A percentile compares a stretch with the other conserved stretches of the same genome.
Conservation (phyloP, 805 yeast genomes). For the Monosporozyma unispora region DNA sequence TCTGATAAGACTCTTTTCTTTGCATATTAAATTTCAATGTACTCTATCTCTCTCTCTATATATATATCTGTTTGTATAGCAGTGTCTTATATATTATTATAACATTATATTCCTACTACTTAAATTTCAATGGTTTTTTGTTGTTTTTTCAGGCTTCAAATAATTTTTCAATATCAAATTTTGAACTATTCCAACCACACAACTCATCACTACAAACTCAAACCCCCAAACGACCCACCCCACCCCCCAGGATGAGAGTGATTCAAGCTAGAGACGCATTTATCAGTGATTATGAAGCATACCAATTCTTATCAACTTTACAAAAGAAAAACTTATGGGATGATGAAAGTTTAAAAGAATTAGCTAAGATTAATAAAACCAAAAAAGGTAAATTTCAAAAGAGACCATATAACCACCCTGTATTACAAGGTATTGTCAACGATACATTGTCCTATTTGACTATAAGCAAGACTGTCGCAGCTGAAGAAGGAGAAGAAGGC, state of each 20-base stretch:
- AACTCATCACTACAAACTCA: neutral
- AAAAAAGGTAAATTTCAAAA: slow-evolving; percentile 7
- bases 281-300: slow-evolving; percentile 49
- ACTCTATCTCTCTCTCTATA: neutral
- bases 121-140: too few species aligned
- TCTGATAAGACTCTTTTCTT: neutral
- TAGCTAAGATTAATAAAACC: slow-evolving; percentile 10
- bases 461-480: slow-evolving; percentile 14
- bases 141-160: too few species aligned
- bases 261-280: slow-evolving; percentile 43
- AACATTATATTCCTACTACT: neutral
- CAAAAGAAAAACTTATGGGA: slow-evolving; percentile 34
- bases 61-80: neutral
- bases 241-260: slow-evolving; percentile 31
- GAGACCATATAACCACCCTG: slow-evolving; percentile 29
- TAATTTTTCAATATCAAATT: too few species aligned
- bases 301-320: slow-evolving; percentile 38
- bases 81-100: neutral
- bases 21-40: too few species aligned
- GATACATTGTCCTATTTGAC: slow-evolving; percentile 26
- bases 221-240: neutral
- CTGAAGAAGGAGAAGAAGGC: slow-evolving; percentile 15
- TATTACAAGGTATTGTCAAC: slow-evolving; percentile 29
- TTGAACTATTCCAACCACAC: neutral
- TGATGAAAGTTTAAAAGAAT: slow-evolving; percentile 9